These are phyloP conservation scores for Avena sativa DNA, from an alignment of 176 grass and related monocot species.

Conservation along the genomic window DNA sequence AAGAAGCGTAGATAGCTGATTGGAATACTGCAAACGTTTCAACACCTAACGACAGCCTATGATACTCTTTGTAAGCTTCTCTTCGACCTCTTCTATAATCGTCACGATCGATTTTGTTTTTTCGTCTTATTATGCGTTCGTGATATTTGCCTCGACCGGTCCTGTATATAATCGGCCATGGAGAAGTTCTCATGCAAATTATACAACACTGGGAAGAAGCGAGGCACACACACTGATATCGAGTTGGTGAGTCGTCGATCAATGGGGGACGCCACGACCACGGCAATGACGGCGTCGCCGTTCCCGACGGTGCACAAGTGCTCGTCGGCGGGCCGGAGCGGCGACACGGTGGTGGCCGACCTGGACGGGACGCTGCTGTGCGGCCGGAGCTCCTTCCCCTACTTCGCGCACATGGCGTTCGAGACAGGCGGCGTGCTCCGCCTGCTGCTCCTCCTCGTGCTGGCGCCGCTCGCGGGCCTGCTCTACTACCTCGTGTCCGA, in stretches of 20 bases:
- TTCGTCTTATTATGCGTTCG: background rate
- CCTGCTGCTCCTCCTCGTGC: background rate
- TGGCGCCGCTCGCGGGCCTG: background rate
- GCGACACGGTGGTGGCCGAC: conserved; percentile 67
- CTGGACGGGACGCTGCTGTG: conserved; percentile 69
- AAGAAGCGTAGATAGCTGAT: background rate
- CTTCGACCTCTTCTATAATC: background rate
- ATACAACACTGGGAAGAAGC: background rate
- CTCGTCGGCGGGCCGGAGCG: conserved; percentile 48
- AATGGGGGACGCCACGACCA: conserved; percentile 8
- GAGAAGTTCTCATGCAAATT: background rate
- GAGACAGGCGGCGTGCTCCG: conserved; percentile 61
- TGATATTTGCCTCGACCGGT: background rate
- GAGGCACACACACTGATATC: background rate
- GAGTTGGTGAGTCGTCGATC: background rate
- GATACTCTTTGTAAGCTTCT: background rate
- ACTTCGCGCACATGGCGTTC: conserved; percentile 77
- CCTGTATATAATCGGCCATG: background rate
- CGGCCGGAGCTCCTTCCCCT: conserved; percentile 71
- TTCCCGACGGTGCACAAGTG: conserved; percentile 67
- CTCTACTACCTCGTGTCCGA: conserved; percentile 9
- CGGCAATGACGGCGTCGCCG: conserved; percentile 31
- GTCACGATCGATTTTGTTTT: background rate
- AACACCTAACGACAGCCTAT: background rate
- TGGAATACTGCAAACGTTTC: background rate